Evolutionary conservation across 352 stramenopile genomes (phyloP).

Genomic region (Phytophthora sansomeana): DNA sequence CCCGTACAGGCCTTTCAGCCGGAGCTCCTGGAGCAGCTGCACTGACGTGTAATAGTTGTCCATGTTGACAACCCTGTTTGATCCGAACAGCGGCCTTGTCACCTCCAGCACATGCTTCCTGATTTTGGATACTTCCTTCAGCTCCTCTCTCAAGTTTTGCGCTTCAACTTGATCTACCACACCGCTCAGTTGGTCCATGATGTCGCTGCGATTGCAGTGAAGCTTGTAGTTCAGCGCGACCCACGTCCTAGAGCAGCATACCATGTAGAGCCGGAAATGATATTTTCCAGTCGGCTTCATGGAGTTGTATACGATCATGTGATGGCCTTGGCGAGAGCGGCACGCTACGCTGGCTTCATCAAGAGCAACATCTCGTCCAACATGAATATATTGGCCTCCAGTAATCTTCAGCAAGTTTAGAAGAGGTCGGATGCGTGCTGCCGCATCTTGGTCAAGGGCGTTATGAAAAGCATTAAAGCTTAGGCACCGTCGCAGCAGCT

Average conservation of each 20-base stretch:
- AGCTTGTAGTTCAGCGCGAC: constrained; percentile 9
- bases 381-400: background rate
- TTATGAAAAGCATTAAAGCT: too few relatives aligned
- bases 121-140: constrained; percentile 2
- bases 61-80: constrained; percentile 7
- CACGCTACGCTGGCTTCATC: background rate
- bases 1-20: constrained; percentile 1
- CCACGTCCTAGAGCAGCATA: constrained; percentile 8
- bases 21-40: constrained; percentile 1
- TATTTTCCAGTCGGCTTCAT: constrained; percentile 10
- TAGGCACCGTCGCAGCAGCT: background rate
- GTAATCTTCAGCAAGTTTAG: too few relatives aligned
- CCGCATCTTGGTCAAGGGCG: background rate
- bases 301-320: background rate
- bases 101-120: constrained; percentile 5
- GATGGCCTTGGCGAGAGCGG: background rate
- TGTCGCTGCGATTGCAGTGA: constrained; percentile 6
- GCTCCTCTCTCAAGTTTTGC: background rate
- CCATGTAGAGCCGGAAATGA: constrained; percentile 5
- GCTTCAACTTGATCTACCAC: background rate
- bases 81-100: constrained; percentile 1
- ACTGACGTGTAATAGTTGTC: constrained; percentile 11
- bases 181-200: background rate
- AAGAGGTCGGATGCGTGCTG: too few relatives aligned
- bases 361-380: background rate